Evolutionary conservation across 2,329 filamentous ascomycete genomes (phyloP), one percentile per base, ranked within the genome.

Genomic region (Xylaria sp.): DNA sequence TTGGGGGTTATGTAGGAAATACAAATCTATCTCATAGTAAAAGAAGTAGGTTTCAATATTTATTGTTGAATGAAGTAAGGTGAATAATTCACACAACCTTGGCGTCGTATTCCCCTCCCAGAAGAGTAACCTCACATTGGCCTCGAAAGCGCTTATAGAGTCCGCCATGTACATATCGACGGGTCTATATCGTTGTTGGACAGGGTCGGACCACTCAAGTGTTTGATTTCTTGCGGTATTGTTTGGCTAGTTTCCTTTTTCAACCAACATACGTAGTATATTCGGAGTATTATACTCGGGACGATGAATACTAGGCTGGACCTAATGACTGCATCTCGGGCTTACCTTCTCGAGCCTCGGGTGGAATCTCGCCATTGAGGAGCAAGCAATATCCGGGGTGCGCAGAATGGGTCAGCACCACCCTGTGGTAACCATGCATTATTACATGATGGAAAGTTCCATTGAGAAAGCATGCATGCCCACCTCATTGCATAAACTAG

Each of bases 341-440:
- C 9, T 3, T 36, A 64, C 47, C 54, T 64, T 36, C 36, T 64
- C 11, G 61, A 64, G 13, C 61, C 61, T 15, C 61, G 59, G n/a
- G 6, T 64, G 61, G 61, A 59, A 64, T n/a, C 61, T 47, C 17
- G 54, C 61, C 5, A 45, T 59, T 15, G 47, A 64, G n/a, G 49
- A 64, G 9, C 55, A 64, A 47, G 54, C 61, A 6, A 4, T 64
- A 11, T 42, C 45, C 1, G 44, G 61, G 27, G 45, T 63, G 27
- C 54, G 53, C 15, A 33, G 61, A 9, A 58, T 63, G 36, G 61
- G 54, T 5, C 54, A 63, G 38, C 33, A 17, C 11, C 33, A 29
- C 11, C 44, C 54, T 1, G 61, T 63, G 2, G 17, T 36, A 20
- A 53, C 54, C 7, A 45, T 58, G 5, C 61, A 54, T 45, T 59